Evolutionary conservation across 257 asterid genomes (phyloP).

Genomic region (Asclepias syriaca): DNA sequence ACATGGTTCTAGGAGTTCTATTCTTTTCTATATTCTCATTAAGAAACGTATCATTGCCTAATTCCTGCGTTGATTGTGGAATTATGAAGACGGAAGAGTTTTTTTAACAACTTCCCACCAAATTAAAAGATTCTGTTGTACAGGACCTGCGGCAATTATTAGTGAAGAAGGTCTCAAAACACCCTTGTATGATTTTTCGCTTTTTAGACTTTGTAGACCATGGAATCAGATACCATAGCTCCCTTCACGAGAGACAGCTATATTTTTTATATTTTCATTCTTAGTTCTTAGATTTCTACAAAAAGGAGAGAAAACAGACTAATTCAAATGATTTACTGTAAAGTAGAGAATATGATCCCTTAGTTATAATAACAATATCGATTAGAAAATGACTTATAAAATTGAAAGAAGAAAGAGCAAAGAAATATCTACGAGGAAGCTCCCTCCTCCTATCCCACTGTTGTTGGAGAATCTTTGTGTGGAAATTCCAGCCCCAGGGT

Average conservation of each 20-base stretch:
- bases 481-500: neutral
- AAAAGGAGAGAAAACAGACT: neutral
- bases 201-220: slow-evolving; percentile 4
- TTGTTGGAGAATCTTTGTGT: slow-evolving; percentile 6
- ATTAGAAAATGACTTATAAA: neutral
- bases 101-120: neutral
- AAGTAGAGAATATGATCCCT: slow-evolving; percentile 19
- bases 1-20: neutral
- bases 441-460: no score
- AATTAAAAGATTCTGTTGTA: neutral
- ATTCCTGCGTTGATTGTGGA: neutral
- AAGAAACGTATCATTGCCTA: neutral
- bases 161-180: neutral
- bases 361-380: neutral
- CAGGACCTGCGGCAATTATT: neutral
- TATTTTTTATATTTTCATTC: neutral
- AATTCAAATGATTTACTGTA: neutral
- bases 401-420: neutral
- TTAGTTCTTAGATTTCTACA: neutral
- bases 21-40: neutral
- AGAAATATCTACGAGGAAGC: neutral
- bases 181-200: neutral
- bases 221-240: slow-evolving; percentile 14
- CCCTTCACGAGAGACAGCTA: neutral
- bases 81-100: neutral